Base-by-base conservation (phyloP, 73 alveolate species). In the Paramecium pentaurelia region DNA sequence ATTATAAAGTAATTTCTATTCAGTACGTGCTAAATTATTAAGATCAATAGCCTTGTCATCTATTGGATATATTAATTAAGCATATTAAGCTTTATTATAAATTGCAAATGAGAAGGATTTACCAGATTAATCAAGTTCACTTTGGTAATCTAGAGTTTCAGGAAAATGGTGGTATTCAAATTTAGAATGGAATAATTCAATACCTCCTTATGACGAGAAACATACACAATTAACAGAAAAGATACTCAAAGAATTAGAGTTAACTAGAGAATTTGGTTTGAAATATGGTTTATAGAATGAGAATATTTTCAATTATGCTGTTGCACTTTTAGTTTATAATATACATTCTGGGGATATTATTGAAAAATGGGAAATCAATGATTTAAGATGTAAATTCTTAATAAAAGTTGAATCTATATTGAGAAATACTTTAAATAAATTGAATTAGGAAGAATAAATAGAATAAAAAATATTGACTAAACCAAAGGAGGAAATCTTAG, bases 1-100 rank as follows among this genome's bases (percentile, higher is more conserved):
- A 60, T 83, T 96, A 60, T 94, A 96, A 86, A 95, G 97, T 47
- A 96, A 94, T 20, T 97, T 96, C 71, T 94, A 95, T 88, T 95
- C 98, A 58, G 95, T 96, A 9, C 94, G 97, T 85, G 95, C 98
- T 22, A 93, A 99, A 86, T 90, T 95, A 8, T 71, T 97, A 77
- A 97, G 97, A 94, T 96, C 97, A 4, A 92, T 98, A 11, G 97
- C 98, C 28, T 92, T 97, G 16, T 93, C 96, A 10, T 97, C 95
- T 54, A 93, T 98, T 44, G 99, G 99, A 6, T 98, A 94, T 87
- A 93, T 97, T 30, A 96, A 96, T 89, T 98, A 98, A 93, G 97
- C 98, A 6, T 92, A 95, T 92, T 42, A 75, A 6, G n/a, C 68
- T 8, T 38, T 75, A 75, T 36, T 75, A 12, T 75, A 75, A 42